Evolutionary conservation across 2,329 filamentous ascomycete genomes (phyloP), one percentile per base, ranked within the genome.

Genomic region (Cladosporium sp.): DNA sequence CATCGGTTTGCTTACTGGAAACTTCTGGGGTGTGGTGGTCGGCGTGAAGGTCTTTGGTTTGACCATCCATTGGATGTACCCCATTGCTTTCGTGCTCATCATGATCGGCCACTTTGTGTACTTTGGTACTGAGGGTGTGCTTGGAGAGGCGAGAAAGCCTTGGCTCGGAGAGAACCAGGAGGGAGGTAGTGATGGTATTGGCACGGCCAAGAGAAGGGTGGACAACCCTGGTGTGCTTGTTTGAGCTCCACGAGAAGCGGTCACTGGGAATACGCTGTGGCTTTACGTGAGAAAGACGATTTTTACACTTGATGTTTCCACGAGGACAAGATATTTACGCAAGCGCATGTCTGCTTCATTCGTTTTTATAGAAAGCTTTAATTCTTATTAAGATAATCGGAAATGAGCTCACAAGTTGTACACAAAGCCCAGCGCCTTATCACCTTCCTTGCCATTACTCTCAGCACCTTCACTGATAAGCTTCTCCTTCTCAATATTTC

Each of bases 1-100:
- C 79, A 96, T 98, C 74, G 94, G 91, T 8, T 83, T 99, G 70
- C 84, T 99, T 67, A 98, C 95, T 2, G 92, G 89, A 73, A 97
- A 96, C 80, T 98, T 98, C 82, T 99, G 95, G 95, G 93, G 93
- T 70, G 90, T 96, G 68, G 90, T 96, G 71, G 94, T 99, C 72
- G 95, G 95, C 59, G 87, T 96, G 71, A 86, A 89, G 76, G 91
- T 98, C 59, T 96, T 99, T 75, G 87, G 90, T 54, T 87, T 91
- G 72, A 80, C 80, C 49, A 87, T 99, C 66, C 91, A 97, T 80
- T 97, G 87, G 84, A 85, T 97, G 80, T 99, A 99, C 80, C 94
- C 95, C 5, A 91, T 97, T 75, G 94, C 95, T 14, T 99, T 99
- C 78, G 92, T 96, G 11, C 84, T 93, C 71, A 98, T 99, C 78